Evolutionary conservation across 345 rosid species (phyloP).

Genomic region (Acer saccharum): DNA sequence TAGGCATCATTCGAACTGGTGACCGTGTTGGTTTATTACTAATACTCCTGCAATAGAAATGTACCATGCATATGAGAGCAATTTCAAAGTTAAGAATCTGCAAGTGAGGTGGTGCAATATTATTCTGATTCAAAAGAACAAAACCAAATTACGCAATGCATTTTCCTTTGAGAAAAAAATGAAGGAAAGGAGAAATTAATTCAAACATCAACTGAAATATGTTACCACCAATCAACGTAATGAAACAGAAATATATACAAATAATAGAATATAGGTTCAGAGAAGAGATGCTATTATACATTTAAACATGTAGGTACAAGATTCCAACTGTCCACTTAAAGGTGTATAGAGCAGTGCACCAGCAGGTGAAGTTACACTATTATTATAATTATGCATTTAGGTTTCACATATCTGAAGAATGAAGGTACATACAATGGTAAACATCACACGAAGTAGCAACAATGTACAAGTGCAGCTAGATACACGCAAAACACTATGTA

Average conservation of each 20-base stretch:
- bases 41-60: conserved; percentile 37
- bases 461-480: no score
- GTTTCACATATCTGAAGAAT: no score
- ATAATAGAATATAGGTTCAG: background rate
- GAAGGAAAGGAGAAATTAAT: background rate
- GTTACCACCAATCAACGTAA: background rate
- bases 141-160: background rate
- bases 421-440: no score
- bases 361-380: no score
- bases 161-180: background rate
- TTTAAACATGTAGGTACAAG: no score
- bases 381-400: no score
- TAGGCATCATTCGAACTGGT: conserved; percentile 74
- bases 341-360: no score
- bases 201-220: background rate
- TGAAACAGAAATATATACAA: background rate
- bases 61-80: background rate
- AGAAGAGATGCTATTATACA: background rate
- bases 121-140: background rate
- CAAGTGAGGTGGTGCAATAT: background rate
- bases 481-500: no score
- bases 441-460: no score
- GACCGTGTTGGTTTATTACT: conserved; percentile 52
- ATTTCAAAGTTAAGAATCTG: conserved; percentile 6
- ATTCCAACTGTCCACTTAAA: no score